A percentile compares a stretch with the other conserved stretches of the same genome.
phyloP scores from a whole-genome alignment of 352 stramenopile species.

The Globisporangium alternatum region DNA sequence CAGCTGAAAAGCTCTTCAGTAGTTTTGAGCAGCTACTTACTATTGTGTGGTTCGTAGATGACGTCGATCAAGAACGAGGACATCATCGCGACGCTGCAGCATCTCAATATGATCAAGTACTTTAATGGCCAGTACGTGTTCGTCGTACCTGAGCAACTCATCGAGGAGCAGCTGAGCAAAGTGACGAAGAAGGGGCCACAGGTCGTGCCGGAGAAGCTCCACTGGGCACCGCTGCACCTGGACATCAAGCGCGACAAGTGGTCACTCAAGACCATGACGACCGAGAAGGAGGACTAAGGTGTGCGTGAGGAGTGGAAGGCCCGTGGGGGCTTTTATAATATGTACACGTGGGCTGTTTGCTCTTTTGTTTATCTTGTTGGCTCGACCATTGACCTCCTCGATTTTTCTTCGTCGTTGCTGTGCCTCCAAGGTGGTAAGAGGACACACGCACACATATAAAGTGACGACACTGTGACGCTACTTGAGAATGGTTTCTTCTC shows the following conservation, averaged over 20 bases:
- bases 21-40: not conserved
- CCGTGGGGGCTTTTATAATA: not conserved
- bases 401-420: not conserved
- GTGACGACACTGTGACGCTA: not conserved
- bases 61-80: slow-evolving; percentile 96
- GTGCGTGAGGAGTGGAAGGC: not conserved
- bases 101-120: slow-evolving; percentile 98
- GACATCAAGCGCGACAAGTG: slow-evolving; percentile 88
- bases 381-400: not conserved
- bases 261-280: slow-evolving; percentile 74
- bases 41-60: slow-evolving; percentile 26
- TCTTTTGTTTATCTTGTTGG: not conserved
- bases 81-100: slow-evolving; percentile 98
- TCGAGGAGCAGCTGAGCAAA: slow-evolving; percentile 84
- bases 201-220: slow-evolving; percentile 71
- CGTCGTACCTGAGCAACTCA: slow-evolving; percentile 90
- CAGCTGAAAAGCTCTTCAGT: not conserved
- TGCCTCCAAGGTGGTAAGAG: not conserved
- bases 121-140: slow-evolving; percentile 99
- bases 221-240: slow-evolving; percentile 78
- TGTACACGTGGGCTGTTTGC: not conserved
- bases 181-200: slow-evolving; percentile 75
- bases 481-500: not conserved
- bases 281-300: slow-evolving; percentile 67
- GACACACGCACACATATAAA: not conserved